phyloP scores from a whole-genome alignment of 805 yeast species.

The Huiozyma naganishii region DNA sequence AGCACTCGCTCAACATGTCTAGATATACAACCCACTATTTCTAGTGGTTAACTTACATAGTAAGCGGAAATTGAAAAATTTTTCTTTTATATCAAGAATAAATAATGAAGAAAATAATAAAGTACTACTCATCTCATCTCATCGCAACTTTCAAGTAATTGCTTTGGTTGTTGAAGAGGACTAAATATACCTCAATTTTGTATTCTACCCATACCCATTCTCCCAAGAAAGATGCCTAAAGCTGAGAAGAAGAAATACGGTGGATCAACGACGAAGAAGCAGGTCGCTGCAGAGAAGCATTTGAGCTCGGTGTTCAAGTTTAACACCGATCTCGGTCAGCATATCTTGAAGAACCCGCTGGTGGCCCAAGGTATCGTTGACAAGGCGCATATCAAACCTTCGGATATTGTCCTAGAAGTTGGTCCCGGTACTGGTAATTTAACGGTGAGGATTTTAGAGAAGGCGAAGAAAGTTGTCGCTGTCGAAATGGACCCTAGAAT shows the following conservation, averaged over 20 bases:
- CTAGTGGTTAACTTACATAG: no score
- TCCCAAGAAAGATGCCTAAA: conserved; percentile 39
- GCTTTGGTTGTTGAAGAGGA: background rate
- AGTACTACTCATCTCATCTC: no score
- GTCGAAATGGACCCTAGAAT: conserved; percentile 99
- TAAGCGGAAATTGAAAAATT: no score
- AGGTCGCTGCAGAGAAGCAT: conserved; percentile 62
- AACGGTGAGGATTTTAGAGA: conserved; percentile 84
- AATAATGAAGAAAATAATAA: no score
- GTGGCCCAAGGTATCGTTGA: conserved; percentile 98
- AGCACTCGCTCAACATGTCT: no score
- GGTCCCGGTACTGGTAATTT: conserved; percentile 99
- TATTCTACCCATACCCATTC: background rate
- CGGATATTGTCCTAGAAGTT: conserved; percentile 88
- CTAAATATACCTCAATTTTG: background rate
- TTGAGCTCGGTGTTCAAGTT: conserved; percentile 78
- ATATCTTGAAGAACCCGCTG: conserved; percentile 87
- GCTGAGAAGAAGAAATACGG: conserved; percentile 55
- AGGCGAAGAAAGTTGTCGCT: conserved; percentile 89
- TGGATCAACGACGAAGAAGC: conserved; percentile 39
- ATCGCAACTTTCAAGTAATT: background rate
- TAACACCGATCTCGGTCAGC: conserved; percentile 95
- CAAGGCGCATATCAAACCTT: conserved; percentile 84
- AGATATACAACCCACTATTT: no score
- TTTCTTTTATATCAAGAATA: no score